Evolutionary conservation across 495 filamentous ascomycete genomes (phyloP), one percentile per base, ranked within the genome.

Genomic region (Rhizodiscina lignyota): DNA sequence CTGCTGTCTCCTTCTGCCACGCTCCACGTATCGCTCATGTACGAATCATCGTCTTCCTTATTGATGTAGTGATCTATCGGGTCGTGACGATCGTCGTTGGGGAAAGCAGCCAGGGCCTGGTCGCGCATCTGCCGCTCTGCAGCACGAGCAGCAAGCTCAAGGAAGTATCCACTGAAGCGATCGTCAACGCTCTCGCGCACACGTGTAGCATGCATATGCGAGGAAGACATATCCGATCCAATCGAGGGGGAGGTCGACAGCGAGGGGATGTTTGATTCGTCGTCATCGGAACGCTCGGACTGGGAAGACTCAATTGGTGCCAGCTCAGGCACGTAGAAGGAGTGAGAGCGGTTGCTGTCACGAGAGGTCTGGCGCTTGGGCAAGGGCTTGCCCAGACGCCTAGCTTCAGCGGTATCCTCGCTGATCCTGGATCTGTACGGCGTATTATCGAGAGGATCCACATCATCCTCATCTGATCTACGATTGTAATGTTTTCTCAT

Each of bases 51-150:
- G 8, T 56, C 41, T 21, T 61, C 68, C 26, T 56, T 53, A 37
- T 72, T 66, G 32, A 73, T 61, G 43, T 67, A 77, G 48, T 77
- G 74, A 42, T 74, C 62, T 2, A 76, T 64, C 4, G 61, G 63
- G 39, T 79, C 69, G 43, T 79, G 67, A 18, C 60, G 55, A 41
- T 74, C 67, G 34, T 70, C 61, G 43, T 80, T 80, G 2, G 74
- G 74, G 41, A 76, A 82, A 5, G 74, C 78, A 17, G 74, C 77
- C 42, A 78, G 54, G 2, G 74, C 68, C 54, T 79, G 74, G 13
- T 82, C 77, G 30, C 65, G 62, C 26, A 81, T 45, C 50, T 86
- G 75, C 50, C 72, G 72, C 50, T 86, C 74, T 11, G 80, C 80
- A 39, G 80, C 76, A 34, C 67, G 69, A 26, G 79, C 77, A 16